Evolutionary conservation across 176 grass and related monocot genomes (phyloP).

Genomic region (Pontederia crassipes): DNA sequence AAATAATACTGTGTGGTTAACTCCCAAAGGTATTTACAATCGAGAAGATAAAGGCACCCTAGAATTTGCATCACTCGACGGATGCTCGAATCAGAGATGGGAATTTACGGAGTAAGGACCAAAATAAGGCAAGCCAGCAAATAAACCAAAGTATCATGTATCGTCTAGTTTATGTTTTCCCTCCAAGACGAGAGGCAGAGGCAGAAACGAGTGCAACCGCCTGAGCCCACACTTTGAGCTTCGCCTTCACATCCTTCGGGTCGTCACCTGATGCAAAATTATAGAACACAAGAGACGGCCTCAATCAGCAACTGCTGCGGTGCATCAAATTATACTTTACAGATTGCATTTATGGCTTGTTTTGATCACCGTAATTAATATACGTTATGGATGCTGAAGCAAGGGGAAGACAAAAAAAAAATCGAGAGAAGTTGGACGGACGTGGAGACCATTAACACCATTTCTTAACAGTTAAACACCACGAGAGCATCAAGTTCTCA

Average conservation of each 20-base stretch:
- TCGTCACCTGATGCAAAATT: slow-evolving; percentile 26
- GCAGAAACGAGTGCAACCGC: slow-evolving; percentile 56
- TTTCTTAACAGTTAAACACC: not conserved
- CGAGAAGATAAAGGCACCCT: no score
- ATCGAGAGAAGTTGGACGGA: not conserved
- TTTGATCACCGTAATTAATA: not conserved
- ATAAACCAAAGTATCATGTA: no score
- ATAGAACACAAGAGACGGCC: not conserved
- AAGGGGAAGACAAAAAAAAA: not conserved
- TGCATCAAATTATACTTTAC: not conserved
- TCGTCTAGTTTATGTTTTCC: not conserved
- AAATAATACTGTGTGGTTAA: no score
- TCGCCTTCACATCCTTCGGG: slow-evolving; percentile 55
- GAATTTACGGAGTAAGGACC: no score
- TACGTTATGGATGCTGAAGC: no score
- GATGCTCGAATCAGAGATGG: no score
- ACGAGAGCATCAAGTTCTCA: not conserved
- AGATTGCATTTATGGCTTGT: not conserved
- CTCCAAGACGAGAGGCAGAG: slow-evolving; percentile 39
- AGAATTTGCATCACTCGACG: no score
- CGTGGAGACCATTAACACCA: not conserved
- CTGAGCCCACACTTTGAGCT: slow-evolving; percentile 67
- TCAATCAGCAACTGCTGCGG: no score
- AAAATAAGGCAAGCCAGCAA: no score
- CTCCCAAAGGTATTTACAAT: no score